Evolutionary conservation across 495 filamentous ascomycete species (phyloP).

Genomic region (Lasiosphaeria ovina): DNA sequence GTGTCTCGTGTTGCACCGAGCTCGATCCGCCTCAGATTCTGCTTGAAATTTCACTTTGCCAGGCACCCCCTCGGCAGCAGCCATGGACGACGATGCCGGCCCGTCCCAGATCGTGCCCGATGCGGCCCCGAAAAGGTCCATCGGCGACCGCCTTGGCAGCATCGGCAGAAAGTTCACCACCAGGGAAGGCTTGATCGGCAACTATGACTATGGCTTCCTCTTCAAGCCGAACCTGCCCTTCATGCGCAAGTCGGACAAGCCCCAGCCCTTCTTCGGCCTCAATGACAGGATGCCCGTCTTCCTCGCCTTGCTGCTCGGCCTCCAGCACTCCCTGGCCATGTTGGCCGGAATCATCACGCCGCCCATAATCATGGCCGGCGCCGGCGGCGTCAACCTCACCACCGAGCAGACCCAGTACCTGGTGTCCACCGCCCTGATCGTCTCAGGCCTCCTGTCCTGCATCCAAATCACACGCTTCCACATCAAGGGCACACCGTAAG

Average conservation of each 20-base stretch:
- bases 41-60: neutral
- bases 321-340: conserved; percentile 53
- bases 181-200: conserved; percentile 73
- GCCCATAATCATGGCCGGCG: conserved; percentile 70
- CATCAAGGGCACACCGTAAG: conserved; percentile 69
- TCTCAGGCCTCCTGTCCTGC: conserved; percentile 73
- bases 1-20: neutral
- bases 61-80: conserved; percentile 6
- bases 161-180: conserved; percentile 43
- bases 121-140: conserved; percentile 28
- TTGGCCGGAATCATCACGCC: conserved; percentile 66
- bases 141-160: conserved; percentile 27
- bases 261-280: conserved; percentile 84
- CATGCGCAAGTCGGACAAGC: conserved; percentile 60
- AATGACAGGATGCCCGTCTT: conserved; percentile 80
- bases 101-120: conserved; percentile 45
- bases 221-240: conserved; percentile 84
- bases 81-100: conserved; percentile 47
- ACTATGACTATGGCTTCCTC: conserved; percentile 75
- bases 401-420: conserved; percentile 68
- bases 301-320: conserved; percentile 60
- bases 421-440: conserved; percentile 86
- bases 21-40: neutral
- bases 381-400: conserved; percentile 63
- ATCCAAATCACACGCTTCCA: conserved; percentile 87